Evolutionary conservation across 441 rosid species (phyloP), one percentile per base, ranked within the genome.

Genomic region (Jatropha podagrica): DNA sequence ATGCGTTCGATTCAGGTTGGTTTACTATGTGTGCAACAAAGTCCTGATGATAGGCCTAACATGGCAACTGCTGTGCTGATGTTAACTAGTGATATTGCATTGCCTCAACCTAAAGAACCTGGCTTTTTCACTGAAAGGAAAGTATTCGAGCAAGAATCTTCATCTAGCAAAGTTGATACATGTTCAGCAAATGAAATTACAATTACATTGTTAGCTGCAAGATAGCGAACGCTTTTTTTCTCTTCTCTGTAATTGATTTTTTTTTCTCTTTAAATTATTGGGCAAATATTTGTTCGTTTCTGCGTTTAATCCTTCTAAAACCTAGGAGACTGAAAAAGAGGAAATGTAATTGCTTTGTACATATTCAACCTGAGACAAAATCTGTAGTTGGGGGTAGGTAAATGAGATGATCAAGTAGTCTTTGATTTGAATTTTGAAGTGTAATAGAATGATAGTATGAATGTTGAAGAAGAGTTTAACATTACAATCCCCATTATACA

Each of bases 61-160:
- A 83, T 87, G 87, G 77, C 85, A 37, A 44, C 58, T 26, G 88
- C 79, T 40, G 84, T 83, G 18, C 54, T 77, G 10, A 85, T 87
- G 90, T 71, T 87, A 20, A 75, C 76, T 5, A 83, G 84, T 17
- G 82, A 81, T 41, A 68, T 48, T 14, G 48, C 76, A 11, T 65
- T 82, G 66, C 78, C 85, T 6, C 37, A 69, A n/a, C 86, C 85
- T 4, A 81, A 79, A 18, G 79, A 83, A 63, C 88, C 86, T 18
- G 83, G 87, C 2, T 83, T 83, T 74, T 79, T 79, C 76, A 71
- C 76, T 4, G 76, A 74, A 65, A 74, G 83, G 58, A 80, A 80
- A 46, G 66, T 73, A 9, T 76, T 18, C 13, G 77, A 69, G 49
- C 80, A 67, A 10, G 79, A 79, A n/a, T 79, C 79, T 41, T 79